Evolutionary conservation across 2,329 filamentous ascomycete genomes (phyloP), one percentile per base, ranked within the genome.

Genomic region (Arthroderma sp.): DNA sequence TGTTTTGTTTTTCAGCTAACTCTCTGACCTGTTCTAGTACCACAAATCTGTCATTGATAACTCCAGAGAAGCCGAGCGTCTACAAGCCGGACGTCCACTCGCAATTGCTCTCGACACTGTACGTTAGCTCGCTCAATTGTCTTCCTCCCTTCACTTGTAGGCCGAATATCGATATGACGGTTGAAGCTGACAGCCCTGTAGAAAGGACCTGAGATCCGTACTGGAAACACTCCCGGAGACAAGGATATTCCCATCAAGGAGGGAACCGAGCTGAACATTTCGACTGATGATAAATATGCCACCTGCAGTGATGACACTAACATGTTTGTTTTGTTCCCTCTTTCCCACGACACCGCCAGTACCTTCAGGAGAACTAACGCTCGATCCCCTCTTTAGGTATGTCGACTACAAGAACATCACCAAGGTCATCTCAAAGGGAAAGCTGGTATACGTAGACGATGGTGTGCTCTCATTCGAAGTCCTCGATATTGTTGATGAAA

Each of bases 371-470:
- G n/a, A 28, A 15, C 54, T 9, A 37, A 25, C 5, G 33, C 43
- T 13, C 17, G 17, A 21, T 35, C 44, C 35, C 41, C 47, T 15
- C 25, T 25, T 15, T 9, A 91, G 88, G 85, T 96, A 90, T 70
- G 87, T 97, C 69, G 91, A 97, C 80, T 97, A 98, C 82, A 94
- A 95, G 85, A 98, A 98, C 81, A 97, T 98, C 76, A 96, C 91
- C 77, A 95, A 94, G 79, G 93, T 98, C 67, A 97, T 98, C 70
- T 76, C 87, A 72, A 79, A 82, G 60, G 93, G 91, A 70, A 91
- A 93, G 68, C 85, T 87, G 74, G 94, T 98, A 80, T 98, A 95
- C 77, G 93, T 98, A 67, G 93, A 98, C 70, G 93, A 98, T 70
- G 93, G 93, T 75, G 91, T 98, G 65, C 85, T 97, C 66, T 94